A percentile compares a stretch with the other conserved stretches of the same genome.
These are phyloP conservation scores for Kodamaea laetipori DNA, from an alignment of 805 yeast species.

Conservation along the genomic window DNA sequence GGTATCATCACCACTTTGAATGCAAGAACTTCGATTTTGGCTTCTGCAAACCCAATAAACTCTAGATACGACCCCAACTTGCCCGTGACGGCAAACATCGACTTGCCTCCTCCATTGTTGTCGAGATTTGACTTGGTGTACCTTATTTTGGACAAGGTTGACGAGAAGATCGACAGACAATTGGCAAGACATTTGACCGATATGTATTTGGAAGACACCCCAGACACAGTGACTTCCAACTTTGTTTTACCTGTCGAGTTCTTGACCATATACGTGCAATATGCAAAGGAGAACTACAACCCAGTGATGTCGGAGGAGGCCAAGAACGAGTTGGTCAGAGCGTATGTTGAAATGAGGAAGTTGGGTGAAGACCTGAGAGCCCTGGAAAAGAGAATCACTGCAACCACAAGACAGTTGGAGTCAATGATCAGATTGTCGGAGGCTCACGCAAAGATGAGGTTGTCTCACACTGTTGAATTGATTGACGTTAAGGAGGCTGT, in stretches of 20 bases:
- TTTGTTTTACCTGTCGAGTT: slow-evolving; percentile 85
- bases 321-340: slow-evolving; percentile 78
- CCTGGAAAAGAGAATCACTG: slow-evolving; percentile 89
- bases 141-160: slow-evolving; percentile 88
- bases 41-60: slow-evolving; percentile 96
- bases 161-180: slow-evolving; percentile 78
- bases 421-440: slow-evolving; percentile 92
- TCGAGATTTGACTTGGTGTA: slow-evolving; percentile 96
- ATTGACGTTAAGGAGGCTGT: slow-evolving; percentile 92
- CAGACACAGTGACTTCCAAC: slow-evolving; percentile 64
- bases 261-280: slow-evolving; percentile 84
- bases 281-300: slow-evolving; percentile 81
- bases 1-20: slow-evolving; percentile 96
- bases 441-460: slow-evolving; percentile 96
- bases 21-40: slow-evolving; percentile 93
- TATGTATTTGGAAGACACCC: slow-evolving; percentile 87
- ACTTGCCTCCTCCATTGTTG: slow-evolving; percentile 91
- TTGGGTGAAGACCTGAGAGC: slow-evolving; percentile 89
- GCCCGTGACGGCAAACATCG: slow-evolving; percentile 94
- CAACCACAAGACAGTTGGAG: slow-evolving; percentile 96
- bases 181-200: slow-evolving; percentile 88
- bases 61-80: slow-evolving; percentile 93
- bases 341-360: slow-evolving; percentile 92
- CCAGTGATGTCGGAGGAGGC: slow-evolving; percentile 85
- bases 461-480: slow-evolving; percentile 68